These are phyloP conservation scores for Pseudomonodictys pantanalensis DNA, from an alignment of 495 filamentous ascomycete species.

Conservation along the genomic window DNA sequence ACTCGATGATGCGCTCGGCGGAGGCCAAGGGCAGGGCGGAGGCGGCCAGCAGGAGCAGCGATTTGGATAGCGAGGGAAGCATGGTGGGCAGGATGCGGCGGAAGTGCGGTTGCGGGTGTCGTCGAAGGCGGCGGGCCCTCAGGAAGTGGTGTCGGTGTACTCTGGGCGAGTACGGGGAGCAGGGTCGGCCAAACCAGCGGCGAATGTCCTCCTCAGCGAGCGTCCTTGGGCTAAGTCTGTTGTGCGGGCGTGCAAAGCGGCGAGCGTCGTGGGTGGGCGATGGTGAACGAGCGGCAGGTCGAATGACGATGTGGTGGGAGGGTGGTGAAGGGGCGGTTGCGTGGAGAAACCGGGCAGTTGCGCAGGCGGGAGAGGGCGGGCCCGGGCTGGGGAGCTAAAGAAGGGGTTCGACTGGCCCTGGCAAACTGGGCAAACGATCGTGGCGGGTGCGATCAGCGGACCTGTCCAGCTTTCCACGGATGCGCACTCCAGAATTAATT, in stretches of 20 bases:
- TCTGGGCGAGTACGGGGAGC: constrained; percentile 23
- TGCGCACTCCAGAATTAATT: constrained; percentile 6
- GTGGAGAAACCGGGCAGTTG: constrained; percentile 20
- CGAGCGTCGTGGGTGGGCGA: background rate
- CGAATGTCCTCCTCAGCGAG: constrained; percentile 12
- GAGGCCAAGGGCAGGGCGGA: constrained; percentile 33
- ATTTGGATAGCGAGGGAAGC: constrained; percentile 27
- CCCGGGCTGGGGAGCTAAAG: constrained; percentile 2
- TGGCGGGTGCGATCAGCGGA: constrained; percentile 31
- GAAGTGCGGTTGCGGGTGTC: background rate
- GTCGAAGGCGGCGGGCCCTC: constrained; percentile 9
- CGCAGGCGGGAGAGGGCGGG: constrained; percentile 7
- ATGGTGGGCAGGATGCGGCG: constrained; percentile 21
- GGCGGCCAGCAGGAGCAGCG: constrained; percentile 24
- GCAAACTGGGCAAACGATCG: constrained; percentile 18
- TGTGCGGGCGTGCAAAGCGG: background rate
- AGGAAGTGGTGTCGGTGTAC: constrained; percentile 15
- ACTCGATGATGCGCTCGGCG: constrained; percentile 40
- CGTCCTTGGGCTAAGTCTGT: background rate
- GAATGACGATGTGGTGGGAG: constrained; percentile 10
- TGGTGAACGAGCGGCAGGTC: constrained; percentile 13
- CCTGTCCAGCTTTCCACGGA: constrained; percentile 22
- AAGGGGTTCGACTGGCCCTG: background rate
- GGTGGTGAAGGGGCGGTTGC: constrained; percentile 1
- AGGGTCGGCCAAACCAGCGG: constrained; percentile 31